Evolutionary conservation across 805 yeast genomes (phyloP).

Genomic region (Saccharomyces kudriavzevii): DNA sequence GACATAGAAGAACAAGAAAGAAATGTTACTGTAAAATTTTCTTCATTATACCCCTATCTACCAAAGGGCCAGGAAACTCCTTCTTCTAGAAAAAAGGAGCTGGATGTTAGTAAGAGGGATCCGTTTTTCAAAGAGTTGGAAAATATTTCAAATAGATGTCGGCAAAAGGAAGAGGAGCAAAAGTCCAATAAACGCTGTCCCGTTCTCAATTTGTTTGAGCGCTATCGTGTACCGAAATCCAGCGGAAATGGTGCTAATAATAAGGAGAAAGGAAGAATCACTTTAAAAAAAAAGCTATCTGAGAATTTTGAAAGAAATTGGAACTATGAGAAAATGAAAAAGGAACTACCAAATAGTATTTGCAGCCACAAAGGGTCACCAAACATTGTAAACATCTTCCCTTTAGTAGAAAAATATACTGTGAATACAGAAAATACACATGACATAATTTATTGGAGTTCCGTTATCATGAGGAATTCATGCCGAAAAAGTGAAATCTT

Average conservation of each 20-base stretch:
- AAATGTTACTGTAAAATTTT: background rate
- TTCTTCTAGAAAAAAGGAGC: background rate
- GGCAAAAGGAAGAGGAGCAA: slow-evolving; percentile 1
- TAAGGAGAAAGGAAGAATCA: slow-evolving; percentile 6
- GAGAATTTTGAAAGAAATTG: slow-evolving; percentile 32
- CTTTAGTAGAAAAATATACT: slow-evolving; percentile 87
- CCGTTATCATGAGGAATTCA: slow-evolving; percentile 94
- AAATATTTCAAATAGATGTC: slow-evolving; percentile 5
- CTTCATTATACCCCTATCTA: background rate
- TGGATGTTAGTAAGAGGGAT: slow-evolving; percentile 2
- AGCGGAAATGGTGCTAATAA: background rate
- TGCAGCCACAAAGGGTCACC: slow-evolving; percentile 18
- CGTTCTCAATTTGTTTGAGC: background rate
- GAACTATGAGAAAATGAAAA: slow-evolving; percentile 38
- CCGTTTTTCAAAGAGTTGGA: slow-evolving; percentile 15
- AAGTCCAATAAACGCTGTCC: background rate
- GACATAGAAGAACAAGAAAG: slow-evolving; percentile 1
- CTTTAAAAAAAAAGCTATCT: slow-evolving; percentile 7
- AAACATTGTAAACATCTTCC: slow-evolving; percentile 61
- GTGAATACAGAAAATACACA: slow-evolving; percentile 52
- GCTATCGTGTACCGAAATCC: background rate
- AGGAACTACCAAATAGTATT: slow-evolving; percentile 5
- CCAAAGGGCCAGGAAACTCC: too few relatives aligned
- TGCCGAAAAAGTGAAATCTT: slow-evolving; percentile 81
- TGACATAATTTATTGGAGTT: slow-evolving; percentile 92